Percentiles rank a stretch among this genome's conserved stretches.
Evolutionary conservation across 139 green algal species (phyloP).

Genomic region (Chlamydomonas applanata): DNA sequence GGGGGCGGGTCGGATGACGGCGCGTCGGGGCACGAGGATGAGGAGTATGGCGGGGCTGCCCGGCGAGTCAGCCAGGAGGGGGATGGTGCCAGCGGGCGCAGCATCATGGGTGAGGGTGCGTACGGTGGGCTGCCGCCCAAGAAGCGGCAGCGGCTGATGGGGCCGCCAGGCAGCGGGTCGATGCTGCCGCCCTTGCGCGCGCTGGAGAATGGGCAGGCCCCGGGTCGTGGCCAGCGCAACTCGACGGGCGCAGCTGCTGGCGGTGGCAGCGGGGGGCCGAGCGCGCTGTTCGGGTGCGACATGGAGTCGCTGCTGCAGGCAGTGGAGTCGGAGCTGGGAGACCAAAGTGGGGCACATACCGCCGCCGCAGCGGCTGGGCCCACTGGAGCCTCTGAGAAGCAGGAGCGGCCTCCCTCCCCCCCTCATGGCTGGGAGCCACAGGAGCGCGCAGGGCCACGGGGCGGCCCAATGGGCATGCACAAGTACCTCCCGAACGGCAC

Average conservation of each 20-base stretch:
- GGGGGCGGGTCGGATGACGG: too few relatives aligned
- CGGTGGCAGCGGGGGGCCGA: slow-evolving; percentile 1
- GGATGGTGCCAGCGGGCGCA: neutral
- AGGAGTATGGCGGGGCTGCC: neutral
- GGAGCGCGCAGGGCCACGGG: too few relatives aligned
- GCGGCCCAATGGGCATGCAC: too few relatives aligned
- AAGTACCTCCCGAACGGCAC: too few relatives aligned
- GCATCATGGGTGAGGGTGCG: neutral
- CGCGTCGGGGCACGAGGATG: too few relatives aligned
- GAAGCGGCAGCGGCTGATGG: slow-evolving; percentile 20
- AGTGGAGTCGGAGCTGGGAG: slow-evolving; percentile 16
- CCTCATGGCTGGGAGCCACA: too few relatives aligned
- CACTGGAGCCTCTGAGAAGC: too few relatives aligned
- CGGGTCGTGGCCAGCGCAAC: neutral
- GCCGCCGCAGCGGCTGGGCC: too few relatives aligned
- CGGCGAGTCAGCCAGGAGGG: neutral
- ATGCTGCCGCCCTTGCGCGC: too few relatives aligned
- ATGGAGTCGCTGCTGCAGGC: slow-evolving; percentile 16
- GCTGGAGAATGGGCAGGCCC: too few relatives aligned
- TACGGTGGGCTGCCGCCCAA: slow-evolving; percentile 16
- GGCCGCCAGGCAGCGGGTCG: neutral
- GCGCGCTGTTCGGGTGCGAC: slow-evolving; percentile 8
- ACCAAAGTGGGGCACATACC: too few relatives aligned
- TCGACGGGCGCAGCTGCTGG: neutral
- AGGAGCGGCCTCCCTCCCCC: too few relatives aligned